Evolutionary conservation across 331 rosid genomes (phyloP).

Genomic region (Quercus phellos): DNA sequence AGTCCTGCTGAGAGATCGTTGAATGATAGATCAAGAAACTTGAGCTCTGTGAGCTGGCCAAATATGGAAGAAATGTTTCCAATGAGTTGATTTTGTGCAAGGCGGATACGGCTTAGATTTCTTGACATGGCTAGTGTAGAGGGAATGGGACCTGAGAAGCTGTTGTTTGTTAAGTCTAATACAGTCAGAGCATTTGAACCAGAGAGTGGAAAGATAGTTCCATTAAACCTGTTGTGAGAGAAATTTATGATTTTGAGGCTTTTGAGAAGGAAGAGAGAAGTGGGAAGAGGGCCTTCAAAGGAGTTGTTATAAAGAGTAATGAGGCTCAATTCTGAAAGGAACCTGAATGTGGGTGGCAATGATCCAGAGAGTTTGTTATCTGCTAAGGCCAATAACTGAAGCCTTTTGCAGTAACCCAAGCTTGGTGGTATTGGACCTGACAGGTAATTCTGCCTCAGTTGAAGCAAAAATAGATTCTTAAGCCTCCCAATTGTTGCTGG

Average conservation of each 20-base stretch:
- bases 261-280: slow-evolving; percentile 62
- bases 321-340: slow-evolving; percentile 63
- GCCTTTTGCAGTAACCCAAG: slow-evolving; percentile 78
- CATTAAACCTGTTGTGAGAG: slow-evolving; percentile 75
- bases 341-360: slow-evolving; percentile 71
- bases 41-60: slow-evolving; percentile 36
- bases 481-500: slow-evolving; percentile 80
- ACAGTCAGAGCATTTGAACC: slow-evolving; percentile 55
- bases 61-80: slow-evolving; percentile 44
- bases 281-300: slow-evolving; percentile 84
- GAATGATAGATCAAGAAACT: slow-evolving; percentile 47
- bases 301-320: slow-evolving; percentile 94
- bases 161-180: slow-evolving; percentile 91
- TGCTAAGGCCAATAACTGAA: slow-evolving; percentile 77
- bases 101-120: slow-evolving; percentile 75
- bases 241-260: slow-evolving; percentile 74
- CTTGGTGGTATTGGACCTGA: slow-evolving; percentile 92
- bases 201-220: slow-evolving; percentile 68
- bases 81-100: slow-evolving; percentile 60
- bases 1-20: slow-evolving; percentile 39
- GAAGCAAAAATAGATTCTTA: slow-evolving; percentile 67
- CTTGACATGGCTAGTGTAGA: slow-evolving; percentile 45
- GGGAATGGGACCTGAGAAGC: slow-evolving; percentile 88
- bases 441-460: slow-evolving; percentile 84
- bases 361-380: slow-evolving; percentile 83